Evolutionary conservation across 306 rosid species (phyloP).

Genomic region (Cyclanthera cordifolia): DNA sequence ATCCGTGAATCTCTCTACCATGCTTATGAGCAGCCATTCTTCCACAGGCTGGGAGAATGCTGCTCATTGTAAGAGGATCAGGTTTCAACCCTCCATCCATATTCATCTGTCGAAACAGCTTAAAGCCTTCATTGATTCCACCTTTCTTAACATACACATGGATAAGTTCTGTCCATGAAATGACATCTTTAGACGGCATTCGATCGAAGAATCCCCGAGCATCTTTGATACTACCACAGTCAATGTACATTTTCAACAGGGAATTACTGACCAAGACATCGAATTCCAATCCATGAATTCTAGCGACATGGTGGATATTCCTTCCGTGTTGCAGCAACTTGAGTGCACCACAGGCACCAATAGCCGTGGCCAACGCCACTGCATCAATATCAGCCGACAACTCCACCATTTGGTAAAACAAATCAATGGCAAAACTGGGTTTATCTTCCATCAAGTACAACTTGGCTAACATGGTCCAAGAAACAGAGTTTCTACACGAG

Average conservation of each 20-base stretch:
- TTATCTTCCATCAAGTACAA: conserved; percentile 31
- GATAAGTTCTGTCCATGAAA: conserved; percentile 53
- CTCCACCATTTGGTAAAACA: conserved; percentile 36
- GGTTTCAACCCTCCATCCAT: conserved; percentile 32
- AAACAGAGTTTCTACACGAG: conserved; percentile 24
- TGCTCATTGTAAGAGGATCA: conserved; percentile 31
- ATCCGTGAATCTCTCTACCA: conserved; percentile 59
- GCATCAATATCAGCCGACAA: conserved; percentile 28
- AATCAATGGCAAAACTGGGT: conserved; percentile 31
- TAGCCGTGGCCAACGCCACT: conserved; percentile 43
- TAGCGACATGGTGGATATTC: conserved; percentile 34
- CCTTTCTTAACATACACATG: conserved; percentile 44
- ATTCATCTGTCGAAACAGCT: conserved; percentile 44
- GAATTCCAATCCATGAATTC: conserved; percentile 34
- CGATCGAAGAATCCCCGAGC: conserved; percentile 34
- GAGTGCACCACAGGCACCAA: conserved; percentile 34
- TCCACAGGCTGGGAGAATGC: conserved; percentile 63
- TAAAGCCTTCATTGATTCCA: conserved; percentile 48
- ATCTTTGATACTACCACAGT: conserved; percentile 35
- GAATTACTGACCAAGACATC: conserved; percentile 49
- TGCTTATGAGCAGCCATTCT: conserved; percentile 45
- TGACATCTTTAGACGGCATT: conserved; percentile 41
- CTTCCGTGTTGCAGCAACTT: conserved; percentile 34
- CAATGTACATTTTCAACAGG: conserved; percentile 54
- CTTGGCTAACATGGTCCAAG: conserved; percentile 56